A percentile compares a stretch with the other conserved stretches of the same genome.
Conservation (phyloP, 805 yeast genomes). For the Lipomyces yamanashiensis region DNA sequence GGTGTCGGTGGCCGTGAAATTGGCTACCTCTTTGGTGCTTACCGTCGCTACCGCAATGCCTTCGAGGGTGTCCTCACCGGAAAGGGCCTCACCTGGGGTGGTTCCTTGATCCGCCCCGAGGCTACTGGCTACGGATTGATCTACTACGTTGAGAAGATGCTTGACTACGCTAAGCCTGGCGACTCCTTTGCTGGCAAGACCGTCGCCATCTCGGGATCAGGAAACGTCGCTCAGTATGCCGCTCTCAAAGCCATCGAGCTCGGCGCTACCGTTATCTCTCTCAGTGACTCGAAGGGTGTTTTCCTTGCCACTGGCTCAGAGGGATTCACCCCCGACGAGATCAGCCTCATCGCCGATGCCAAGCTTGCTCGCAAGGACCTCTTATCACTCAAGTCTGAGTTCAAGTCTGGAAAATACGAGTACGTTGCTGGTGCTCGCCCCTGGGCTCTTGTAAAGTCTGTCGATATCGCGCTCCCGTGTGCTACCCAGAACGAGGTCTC, state of each 20-base stretch:
- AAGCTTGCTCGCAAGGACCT: conserved; percentile 70
- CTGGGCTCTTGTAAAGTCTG: conserved; percentile 89
- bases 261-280: conserved; percentile 92
- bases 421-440: conserved; percentile 95
- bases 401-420: conserved; percentile 53
- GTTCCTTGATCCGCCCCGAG: conserved; percentile 98
- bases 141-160: conserved; percentile 97
- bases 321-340: conserved; percentile 86
- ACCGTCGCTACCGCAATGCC: conserved; percentile 85
- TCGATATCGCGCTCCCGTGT: conserved; percentile 95
- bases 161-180: conserved; percentile 87
- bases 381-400: conserved; percentile 40
- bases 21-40: conserved; percentile 95
- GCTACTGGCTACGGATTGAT: conserved; percentile 98
- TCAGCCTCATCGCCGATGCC: conserved; percentile 78
- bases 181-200: conserved; percentile 77
- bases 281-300: conserved; percentile 94
- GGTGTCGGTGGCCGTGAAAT: conserved; percentile 97
- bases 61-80: conserved; percentile 99
- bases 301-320: conserved; percentile 61
- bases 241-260: conserved; percentile 96
- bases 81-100: conserved; percentile 98
- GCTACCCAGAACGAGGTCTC: conserved; percentile 98
- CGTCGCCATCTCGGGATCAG: conserved; percentile 97
- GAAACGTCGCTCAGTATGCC: conserved; percentile 99